A percentile compares a stretch with the other conserved stretches of the same genome.
Evolutionary conservation across 1,139 yeast species (phyloP).

Genomic region (Saccharomycopsis crataegensis): DNA sequence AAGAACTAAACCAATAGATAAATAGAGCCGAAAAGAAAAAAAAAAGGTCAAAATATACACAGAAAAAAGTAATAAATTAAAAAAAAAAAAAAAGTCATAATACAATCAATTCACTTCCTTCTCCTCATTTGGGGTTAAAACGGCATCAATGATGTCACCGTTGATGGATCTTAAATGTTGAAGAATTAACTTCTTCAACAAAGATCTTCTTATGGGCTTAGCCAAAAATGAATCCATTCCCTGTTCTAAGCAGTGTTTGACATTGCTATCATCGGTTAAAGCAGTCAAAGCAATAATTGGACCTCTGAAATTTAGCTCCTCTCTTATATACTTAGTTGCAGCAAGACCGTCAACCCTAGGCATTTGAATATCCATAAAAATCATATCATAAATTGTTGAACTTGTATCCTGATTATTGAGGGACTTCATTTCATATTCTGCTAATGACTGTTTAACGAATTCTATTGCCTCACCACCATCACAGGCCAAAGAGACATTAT

Average conservation of each 20-base stretch:
- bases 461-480: conserved; percentile 89
- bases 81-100: not conserved
- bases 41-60: not conserved
- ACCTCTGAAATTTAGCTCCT: conserved; percentile 50
- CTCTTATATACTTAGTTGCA: conserved; percentile 70
- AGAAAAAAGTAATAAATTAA: not conserved
- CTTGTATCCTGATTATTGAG: conserved; percentile 21
- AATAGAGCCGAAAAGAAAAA: not conserved
- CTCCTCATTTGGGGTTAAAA: conserved; percentile 12
- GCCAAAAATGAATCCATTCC: conserved; percentile 89
- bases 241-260: conserved; percentile 63
- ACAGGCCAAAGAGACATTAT: conserved; percentile 64
- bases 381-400: conserved; percentile 49
- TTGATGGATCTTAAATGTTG: conserved; percentile 10
- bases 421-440: conserved; percentile 24
- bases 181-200: conserved; percentile 39
- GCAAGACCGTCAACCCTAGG: conserved; percentile 82
- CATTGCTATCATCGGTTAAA: conserved; percentile 83
- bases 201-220: conserved; percentile 74
- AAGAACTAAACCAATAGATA: not conserved
- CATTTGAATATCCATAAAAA: conserved; percentile 97
- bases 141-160: conserved; percentile 11
- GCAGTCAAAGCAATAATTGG: conserved; percentile 95
- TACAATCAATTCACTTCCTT: not conserved
- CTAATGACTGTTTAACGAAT: conserved; percentile 45